Base-by-base conservation (phyloP, 192 early-diverging fungal species). In the Coemansia sp. region DNA sequence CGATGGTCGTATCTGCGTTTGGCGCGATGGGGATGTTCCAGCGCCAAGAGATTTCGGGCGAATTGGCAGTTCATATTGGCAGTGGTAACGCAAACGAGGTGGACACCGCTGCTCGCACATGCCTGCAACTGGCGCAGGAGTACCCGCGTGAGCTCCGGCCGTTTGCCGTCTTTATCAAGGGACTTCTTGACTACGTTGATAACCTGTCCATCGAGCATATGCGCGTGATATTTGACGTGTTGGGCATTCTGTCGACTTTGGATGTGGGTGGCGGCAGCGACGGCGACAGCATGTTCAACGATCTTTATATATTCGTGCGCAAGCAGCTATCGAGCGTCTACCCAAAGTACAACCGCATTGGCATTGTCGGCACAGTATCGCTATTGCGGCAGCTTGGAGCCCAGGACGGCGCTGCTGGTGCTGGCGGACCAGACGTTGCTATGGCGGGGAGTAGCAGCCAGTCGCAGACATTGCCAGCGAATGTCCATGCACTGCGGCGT, bases 11-110 rank as follows among this genome's bases (percentile, higher is more conserved):
- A 1, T 55, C 75, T 0, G 75, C 80, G 21, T 82, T 82, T 53
- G 75, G 63, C 3, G 23, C 57, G 1, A 82, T 87, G 55, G 90
- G 89, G 46, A 76, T 84, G 39, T 90, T 89, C 64, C 85, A 92
- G 68, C 88, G 89, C n/a, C 91, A 91, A 77, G 92, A 93, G 76
- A 90, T 92, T 26, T 76, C 92, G 46, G 89, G 86, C n/a, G 87
- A 87, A n/a, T 69, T 93, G 35, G 89, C 91, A 1, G 88, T 88
- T 17, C 92, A 93, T 63, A 89, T 93, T 46, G 92, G 91, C 42
- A 92, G 91, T 53, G 90, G 90, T 8, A 84, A 85, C 62, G 61
- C 63, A 9, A 72, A 80, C 62, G 90, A 92, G 57, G 83, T 91
- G 21, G 87, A 91, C 68, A 86, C 89, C 1, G 87, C 91, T 1